A percentile compares a stretch with the other conserved stretches of the same genome.
Evolutionary conservation across 2,329 filamentous ascomycete genomes (phyloP).

Genomic region (Colletotrichum sp.): DNA sequence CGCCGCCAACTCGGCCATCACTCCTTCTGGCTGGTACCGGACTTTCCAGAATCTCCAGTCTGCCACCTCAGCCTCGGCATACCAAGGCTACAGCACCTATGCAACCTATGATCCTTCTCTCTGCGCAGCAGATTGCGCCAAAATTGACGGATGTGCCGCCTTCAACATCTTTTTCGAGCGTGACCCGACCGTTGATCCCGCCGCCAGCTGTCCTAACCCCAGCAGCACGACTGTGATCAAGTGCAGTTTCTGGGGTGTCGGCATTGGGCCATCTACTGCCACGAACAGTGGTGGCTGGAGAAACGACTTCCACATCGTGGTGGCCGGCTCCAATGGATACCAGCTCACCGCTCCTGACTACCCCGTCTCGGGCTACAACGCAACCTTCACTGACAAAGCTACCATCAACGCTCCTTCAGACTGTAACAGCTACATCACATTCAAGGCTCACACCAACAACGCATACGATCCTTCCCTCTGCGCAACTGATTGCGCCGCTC

Average conservation of each 20-base stretch:
- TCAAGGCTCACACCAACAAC: background rate
- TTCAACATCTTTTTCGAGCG: constrained; percentile 13
- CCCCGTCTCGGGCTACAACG: background rate
- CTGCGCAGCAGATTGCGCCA: background rate
- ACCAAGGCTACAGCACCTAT: constrained; percentile 1
- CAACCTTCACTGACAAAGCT: background rate
- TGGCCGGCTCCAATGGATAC: constrained; percentile 23
- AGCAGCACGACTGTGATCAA: constrained; percentile 8
- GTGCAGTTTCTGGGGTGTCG: constrained; percentile 16
- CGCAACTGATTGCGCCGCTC: background rate
- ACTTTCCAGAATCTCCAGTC: constrained; percentile 11
- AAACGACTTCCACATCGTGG: constrained; percentile 16
- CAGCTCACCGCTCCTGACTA: background rate
- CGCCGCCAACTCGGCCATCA: background rate
- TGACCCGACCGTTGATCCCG: background rate
- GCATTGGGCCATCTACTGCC: constrained; percentile 12
- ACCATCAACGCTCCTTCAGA: constrained; percentile 6
- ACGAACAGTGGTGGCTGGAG: constrained; percentile 12
- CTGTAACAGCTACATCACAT: constrained; percentile 14
- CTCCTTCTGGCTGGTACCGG: constrained; percentile 1
- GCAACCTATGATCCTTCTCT: background rate
- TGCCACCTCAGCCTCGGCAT: background rate
- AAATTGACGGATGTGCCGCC: background rate
- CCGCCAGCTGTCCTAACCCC: background rate
- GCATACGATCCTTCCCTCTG: background rate